Conservation (phyloP, 305 asterid genomes). For the Fraxinus platypoda region DNA sequence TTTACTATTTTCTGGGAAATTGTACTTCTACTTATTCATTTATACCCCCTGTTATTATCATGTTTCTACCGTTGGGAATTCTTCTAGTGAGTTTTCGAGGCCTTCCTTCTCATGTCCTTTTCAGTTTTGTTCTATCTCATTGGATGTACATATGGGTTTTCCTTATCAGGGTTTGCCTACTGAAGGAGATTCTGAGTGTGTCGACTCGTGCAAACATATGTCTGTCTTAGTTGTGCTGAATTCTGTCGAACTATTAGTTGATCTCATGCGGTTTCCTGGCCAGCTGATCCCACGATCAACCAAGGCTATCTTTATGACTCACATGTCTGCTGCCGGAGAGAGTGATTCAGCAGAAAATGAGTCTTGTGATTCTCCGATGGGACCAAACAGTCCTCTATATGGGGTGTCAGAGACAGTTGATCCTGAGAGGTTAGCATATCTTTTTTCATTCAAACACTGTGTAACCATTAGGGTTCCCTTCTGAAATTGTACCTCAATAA, state of each 20-base stretch:
- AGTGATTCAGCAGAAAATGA: slow-evolving; percentile 99
- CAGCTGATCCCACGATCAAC: slow-evolving; percentile 85
- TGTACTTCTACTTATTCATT: slow-evolving; percentile 11
- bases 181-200: slow-evolving; percentile 81
- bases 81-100: slow-evolving; percentile 7
- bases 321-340: slow-evolving; percentile 95
- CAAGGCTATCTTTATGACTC: slow-evolving; percentile 88
- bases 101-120: slow-evolving; percentile 7
- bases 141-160: slow-evolving; percentile 15
- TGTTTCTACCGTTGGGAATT: slow-evolving; percentile 16
- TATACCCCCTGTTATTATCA: slow-evolving; percentile 6
- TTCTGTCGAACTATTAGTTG: slow-evolving; percentile 87
- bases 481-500: background rate
- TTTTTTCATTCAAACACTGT: slow-evolving; percentile 5
- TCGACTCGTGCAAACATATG: slow-evolving; percentile 90
- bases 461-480: slow-evolving; percentile 3
- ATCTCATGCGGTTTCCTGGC: slow-evolving; percentile 96
- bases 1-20: slow-evolving; percentile 7
- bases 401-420: slow-evolving; percentile 83
- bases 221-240: slow-evolving; percentile 83
- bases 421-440: slow-evolving; percentile 65
- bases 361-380: slow-evolving; percentile 99
- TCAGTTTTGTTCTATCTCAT: slow-evolving; percentile 20
- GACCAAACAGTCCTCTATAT: slow-evolving; percentile 97
- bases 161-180: slow-evolving; percentile 84